Base-by-base conservation (phyloP, 2,329 filamentous ascomycete species). In the Fusarium burgessii region DNA sequence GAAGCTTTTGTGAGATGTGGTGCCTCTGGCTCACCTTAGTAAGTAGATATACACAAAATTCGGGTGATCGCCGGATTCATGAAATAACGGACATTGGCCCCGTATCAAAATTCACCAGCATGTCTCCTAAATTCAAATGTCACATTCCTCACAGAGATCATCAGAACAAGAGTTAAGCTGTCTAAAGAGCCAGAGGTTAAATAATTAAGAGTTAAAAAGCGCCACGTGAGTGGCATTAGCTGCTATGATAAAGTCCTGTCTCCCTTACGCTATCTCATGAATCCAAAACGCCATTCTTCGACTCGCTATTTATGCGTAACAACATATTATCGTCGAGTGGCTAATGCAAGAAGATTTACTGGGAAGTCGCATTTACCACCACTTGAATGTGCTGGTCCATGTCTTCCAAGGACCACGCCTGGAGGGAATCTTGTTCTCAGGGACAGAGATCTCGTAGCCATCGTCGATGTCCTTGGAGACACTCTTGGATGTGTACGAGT, bases 401-500 rank as follows among this genome's bases (percentile, higher is more conserved):
- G 57, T 65, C 42, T 72, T 60, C 62, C 63, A 75, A 9, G 68
- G 50, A 5, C 55, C 58, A 8, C 72, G 70, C 18, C 35, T 38
- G 4, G 70, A 55, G n/a, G 75, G 75, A 25, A 77, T 77, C 59
- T 72, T 71, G 57, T 66, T 35, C 27, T 58, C 66, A 2, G 75
- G 74, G 2, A 67, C 66, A 14, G 74, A 69, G 36, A 77, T 76
- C 27, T 60, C 52, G 14, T 72, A 64, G n/a, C 75, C 75, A 25
- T 68, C 70, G 18, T 74, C 69, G 20, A 77, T 51, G 29, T 76
- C 62, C 23, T 64, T 50, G 25, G 75, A 70, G 36, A 71, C 74
- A 68, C 66, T 66, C 76, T 74, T 77, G 58, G 72, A 74, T 52
- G 70, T 73, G 69, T 68, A 66, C 61, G 72, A 76, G 59, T 69